These are phyloP conservation scores for Stephania cephalantha DNA, from an alignment of 164 flowering plant species.

Conservation along the genomic window DNA sequence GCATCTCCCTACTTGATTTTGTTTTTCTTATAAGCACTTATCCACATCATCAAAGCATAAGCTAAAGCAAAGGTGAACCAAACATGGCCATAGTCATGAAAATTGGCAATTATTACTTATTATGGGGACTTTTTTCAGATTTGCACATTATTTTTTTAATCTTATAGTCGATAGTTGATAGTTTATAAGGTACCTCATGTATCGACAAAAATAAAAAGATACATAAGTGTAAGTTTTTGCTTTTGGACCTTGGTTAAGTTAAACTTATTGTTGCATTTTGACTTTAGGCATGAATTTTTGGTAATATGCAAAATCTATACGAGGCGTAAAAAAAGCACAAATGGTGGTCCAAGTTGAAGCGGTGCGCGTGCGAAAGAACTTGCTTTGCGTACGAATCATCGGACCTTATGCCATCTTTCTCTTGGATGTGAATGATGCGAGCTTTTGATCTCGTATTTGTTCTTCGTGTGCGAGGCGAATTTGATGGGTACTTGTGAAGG, in stretches of 20 bases:
- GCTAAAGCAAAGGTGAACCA: too few relatives aligned
- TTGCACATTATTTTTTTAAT: too few relatives aligned
- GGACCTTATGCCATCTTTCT: neutral
- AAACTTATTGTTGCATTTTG: conserved; percentile 4
- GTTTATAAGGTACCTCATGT: too few relatives aligned
- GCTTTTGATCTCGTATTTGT: conserved; percentile 1
- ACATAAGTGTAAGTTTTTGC: too few relatives aligned
- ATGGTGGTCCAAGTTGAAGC: conserved; percentile 98
- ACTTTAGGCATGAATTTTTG: conserved; percentile 74
- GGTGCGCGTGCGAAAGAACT: conserved; percentile 91
- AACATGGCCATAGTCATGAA: too few relatives aligned
- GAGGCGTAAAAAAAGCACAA: conserved; percentile 97
- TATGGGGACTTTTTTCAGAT: too few relatives aligned
- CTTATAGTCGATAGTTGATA: too few relatives aligned
- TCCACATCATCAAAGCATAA: too few relatives aligned
- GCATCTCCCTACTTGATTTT: too few relatives aligned
- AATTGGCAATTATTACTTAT: too few relatives aligned
- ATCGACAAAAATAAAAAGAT: too few relatives aligned
- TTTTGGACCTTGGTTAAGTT: neutral
- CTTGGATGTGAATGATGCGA: neutral
- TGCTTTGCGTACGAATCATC: conserved; percentile 58
- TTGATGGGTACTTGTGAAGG: conserved; percentile 97
- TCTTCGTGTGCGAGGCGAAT: conserved; percentile 65
- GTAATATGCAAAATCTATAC: conserved; percentile 84
- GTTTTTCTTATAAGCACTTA: too few relatives aligned